These are phyloP conservation scores for Oenanthe javanica DNA, from an alignment of 140 eudicot species.

Conservation along the genomic window DNA sequence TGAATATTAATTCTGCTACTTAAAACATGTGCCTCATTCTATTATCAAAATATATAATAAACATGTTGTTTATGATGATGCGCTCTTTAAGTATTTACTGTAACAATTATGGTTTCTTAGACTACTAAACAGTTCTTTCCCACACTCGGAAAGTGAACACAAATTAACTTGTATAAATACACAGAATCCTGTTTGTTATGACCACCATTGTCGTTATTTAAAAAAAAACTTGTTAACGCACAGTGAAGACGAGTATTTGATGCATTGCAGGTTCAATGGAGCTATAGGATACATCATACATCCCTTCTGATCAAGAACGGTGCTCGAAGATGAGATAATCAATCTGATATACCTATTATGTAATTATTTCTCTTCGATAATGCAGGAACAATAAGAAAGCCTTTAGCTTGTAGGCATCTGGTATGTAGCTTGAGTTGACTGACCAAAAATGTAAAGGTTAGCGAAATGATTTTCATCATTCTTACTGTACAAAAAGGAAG, in stretches of 20 bases:
- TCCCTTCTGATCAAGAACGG: conserved; percentile 7
- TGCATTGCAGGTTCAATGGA: conserved; percentile 12
- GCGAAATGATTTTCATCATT: conserved; percentile 6
- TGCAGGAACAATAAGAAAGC: background rate
- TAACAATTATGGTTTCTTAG: background rate
- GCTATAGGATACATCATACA: conserved; percentile 2
- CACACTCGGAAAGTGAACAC: background rate
- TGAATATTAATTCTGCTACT: background rate
- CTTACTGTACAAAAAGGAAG: conserved; percentile 11
- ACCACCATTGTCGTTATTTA: background rate
- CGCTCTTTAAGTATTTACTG: background rate
- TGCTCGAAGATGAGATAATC: background rate
- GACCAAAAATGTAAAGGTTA: background rate
- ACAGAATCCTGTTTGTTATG: background rate
- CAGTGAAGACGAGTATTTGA: background rate
- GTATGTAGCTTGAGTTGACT: conserved; percentile 3
- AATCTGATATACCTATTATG: background rate
- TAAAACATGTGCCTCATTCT: background rate
- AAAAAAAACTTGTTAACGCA: too few relatives aligned
- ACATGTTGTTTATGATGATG: conserved; percentile 4
- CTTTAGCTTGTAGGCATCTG: conserved; percentile 2
- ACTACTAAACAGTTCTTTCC: background rate
- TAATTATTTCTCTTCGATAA: background rate
- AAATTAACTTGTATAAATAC: background rate
- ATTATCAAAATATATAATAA: background rate